phyloP scores from a whole-genome alignment of 805 yeast genomes.

The Lipomyces sp. region DNA sequence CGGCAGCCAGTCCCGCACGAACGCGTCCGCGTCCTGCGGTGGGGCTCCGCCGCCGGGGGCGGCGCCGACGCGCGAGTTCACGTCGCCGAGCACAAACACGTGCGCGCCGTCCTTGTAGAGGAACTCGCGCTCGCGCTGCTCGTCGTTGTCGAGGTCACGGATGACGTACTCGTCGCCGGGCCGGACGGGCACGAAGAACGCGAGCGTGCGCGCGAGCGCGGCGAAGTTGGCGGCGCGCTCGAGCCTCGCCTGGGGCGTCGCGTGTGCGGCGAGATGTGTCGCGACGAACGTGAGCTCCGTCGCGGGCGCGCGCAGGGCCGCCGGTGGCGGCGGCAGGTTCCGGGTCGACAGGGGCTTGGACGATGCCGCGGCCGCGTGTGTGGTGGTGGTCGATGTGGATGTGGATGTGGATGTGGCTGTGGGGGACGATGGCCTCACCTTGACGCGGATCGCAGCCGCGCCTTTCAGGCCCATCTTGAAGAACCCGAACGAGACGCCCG shows the following conservation, averaged over 20 bases:
- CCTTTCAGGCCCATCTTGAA: constrained; percentile 70
- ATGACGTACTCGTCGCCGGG: constrained; percentile 16
- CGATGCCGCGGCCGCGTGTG: background rate
- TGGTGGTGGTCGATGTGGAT: background rate
- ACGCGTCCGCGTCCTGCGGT: constrained; percentile 13
- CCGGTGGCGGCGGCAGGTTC: constrained; percentile 9
- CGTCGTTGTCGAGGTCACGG: constrained; percentile 3
- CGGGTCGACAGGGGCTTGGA: constrained; percentile 2
- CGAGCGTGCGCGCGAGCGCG: constrained; percentile 51
- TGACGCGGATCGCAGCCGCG: constrained; percentile 59
- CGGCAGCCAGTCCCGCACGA: constrained; percentile 33
- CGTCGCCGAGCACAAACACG: constrained; percentile 76
- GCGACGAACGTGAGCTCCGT: constrained; percentile 57
- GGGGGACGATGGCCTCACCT: constrained; percentile 26
- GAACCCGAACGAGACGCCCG: constrained; percentile 46
- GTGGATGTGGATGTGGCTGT: background rate
- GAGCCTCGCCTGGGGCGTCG: constrained; percentile 49
- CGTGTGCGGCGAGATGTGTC: constrained; percentile 76
- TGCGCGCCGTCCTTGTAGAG: constrained; percentile 54
- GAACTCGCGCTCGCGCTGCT: constrained; percentile 45
- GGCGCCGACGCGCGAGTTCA: constrained; percentile 60
- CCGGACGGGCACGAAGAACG: constrained; percentile 44
- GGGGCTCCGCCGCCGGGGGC: background rate
- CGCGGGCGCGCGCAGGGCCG: constrained; percentile 1
- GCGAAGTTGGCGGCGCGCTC: constrained; percentile 54